A percentile compares a stretch with the other conserved stretches of the same genome.
These are phyloP conservation scores for Prunella vulgaris DNA, from an alignment of 257 asterid species.

Conservation along the genomic window DNA sequence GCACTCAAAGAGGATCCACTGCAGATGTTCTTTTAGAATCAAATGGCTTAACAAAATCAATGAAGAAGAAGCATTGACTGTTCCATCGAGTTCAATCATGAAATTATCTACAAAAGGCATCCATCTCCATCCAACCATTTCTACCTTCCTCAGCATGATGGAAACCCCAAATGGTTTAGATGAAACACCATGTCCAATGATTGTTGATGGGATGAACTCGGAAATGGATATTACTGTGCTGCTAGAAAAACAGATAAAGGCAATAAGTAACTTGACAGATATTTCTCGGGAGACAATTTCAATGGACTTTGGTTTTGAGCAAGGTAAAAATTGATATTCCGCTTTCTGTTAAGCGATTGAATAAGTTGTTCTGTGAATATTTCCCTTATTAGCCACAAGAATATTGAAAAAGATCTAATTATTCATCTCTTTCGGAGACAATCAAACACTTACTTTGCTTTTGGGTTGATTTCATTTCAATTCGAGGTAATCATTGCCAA, in stretches of 20 bases:
- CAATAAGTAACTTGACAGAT: constrained; percentile 37
- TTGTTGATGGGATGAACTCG: constrained; percentile 32
- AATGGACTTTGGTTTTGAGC: constrained; percentile 14
- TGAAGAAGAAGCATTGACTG: constrained; percentile 29
- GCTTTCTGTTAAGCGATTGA: neutral
- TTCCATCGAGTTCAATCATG: constrained; percentile 54
- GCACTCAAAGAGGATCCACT: constrained; percentile 51
- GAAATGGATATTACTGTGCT: constrained; percentile 44
- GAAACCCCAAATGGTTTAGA: constrained; percentile 27
- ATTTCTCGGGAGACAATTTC: constrained; percentile 15
- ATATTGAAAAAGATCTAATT: constrained; percentile 5
- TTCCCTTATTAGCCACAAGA: constrained; percentile 6
- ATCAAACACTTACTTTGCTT: neutral
- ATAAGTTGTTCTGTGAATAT: neutral
- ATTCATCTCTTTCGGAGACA: neutral
- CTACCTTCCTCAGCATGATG: constrained; percentile 40
- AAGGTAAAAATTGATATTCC: constrained; percentile 31
- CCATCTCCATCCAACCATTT: constrained; percentile 44
- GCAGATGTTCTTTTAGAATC: constrained; percentile 58
- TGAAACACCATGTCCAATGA: constrained; percentile 14
- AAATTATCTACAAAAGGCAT: constrained; percentile 40
- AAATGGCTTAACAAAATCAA: constrained; percentile 41
- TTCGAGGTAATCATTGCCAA: neutral
- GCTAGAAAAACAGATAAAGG: constrained; percentile 46
- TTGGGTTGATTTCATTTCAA: neutral